A percentile compares a stretch with the other conserved stretches of the same genome.
These are phyloP conservation scores for Colletotrichum tanaceti DNA, from an alignment of 2,329 filamentous ascomycete genomes.

Conservation along the genomic window DNA sequence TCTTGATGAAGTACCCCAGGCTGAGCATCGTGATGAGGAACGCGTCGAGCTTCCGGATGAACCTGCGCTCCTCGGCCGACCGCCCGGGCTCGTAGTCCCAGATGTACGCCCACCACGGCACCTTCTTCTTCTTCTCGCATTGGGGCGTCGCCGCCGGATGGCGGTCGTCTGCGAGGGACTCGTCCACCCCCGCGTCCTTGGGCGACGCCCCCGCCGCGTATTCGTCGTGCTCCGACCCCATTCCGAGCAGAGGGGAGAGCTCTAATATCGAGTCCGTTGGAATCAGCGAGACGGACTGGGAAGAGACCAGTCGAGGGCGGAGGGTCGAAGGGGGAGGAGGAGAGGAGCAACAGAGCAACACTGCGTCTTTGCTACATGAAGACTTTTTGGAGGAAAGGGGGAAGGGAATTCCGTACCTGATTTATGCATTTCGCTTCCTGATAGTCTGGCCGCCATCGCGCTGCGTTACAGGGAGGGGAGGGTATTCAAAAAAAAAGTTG, in stretches of 20 bases:
- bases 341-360: background rate
- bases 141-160: slow-evolving; percentile 7
- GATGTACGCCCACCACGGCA: slow-evolving; percentile 51
- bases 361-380: no score
- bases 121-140: slow-evolving; percentile 7
- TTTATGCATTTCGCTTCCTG: slow-evolving; percentile 31
- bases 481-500: slow-evolving; percentile 3
- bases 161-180: slow-evolving; percentile 10
- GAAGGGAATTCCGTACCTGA: slow-evolving; percentile 19
- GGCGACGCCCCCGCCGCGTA: slow-evolving; percentile 25
- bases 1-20: slow-evolving; percentile 42
- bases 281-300: background rate
- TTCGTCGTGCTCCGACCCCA: slow-evolving; percentile 38
- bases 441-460: slow-evolving; percentile 36
- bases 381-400: no score
- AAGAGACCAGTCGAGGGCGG: background rate
- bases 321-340: fast-evolving
- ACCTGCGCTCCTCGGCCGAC: slow-evolving; percentile 43
- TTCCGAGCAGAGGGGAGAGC: slow-evolving; percentile 35
- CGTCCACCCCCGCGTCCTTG: slow-evolving; percentile 28
- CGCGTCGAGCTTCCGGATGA: slow-evolving; percentile 46
- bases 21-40: slow-evolving; percentile 41
- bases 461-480: background rate
- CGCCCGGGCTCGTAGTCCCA: slow-evolving; percentile 46
- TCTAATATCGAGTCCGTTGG: slow-evolving; percentile 24